Conservation (phyloP, 306 rosid genomes). For the Glycine soja region DNA sequence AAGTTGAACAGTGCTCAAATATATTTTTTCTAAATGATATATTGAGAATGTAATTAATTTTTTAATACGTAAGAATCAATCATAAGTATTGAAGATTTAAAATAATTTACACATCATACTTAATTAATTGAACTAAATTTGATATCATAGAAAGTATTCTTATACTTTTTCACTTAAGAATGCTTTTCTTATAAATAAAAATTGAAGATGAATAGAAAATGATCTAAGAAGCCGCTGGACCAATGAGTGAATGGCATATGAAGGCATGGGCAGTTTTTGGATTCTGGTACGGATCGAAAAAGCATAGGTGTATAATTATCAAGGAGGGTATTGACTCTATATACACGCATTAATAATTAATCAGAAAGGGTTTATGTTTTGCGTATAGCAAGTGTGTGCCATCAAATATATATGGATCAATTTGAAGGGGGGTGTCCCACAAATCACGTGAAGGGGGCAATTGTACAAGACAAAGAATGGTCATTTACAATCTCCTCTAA, state of each 20-base stretch:
- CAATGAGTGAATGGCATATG: slow-evolving; percentile 19
- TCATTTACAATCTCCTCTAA: slow-evolving; percentile 81
- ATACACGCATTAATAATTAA: slow-evolving; percentile 1
- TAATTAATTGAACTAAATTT: too few relatives aligned
- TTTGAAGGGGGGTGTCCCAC: slow-evolving; percentile 54
- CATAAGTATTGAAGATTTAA: too few relatives aligned
- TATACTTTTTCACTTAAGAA: background rate
- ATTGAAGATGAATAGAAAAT: background rate
- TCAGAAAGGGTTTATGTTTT: background rate
- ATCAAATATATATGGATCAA: background rate
- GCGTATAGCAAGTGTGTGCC: background rate
- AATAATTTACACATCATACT: too few relatives aligned
- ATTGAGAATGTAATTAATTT: too few relatives aligned
- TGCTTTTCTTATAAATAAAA: background rate
- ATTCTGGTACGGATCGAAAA: background rate
- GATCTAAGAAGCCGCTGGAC: background rate
- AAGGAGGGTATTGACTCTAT: background rate
- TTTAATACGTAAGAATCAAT: too few relatives aligned
- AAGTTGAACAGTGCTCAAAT: background rate
- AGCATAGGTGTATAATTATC: background rate
- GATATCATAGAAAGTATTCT: background rate
- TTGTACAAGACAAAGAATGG: slow-evolving; percentile 63
- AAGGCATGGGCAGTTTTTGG: slow-evolving; percentile 27
- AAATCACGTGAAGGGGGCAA: slow-evolving; percentile 79
- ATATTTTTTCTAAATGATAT: too few relatives aligned